Evolutionary conservation across 192 early-diverging fungal species (phyloP), one percentile per base, ranked within the genome.

Genomic region (Chytriomyces sp.): DNA sequence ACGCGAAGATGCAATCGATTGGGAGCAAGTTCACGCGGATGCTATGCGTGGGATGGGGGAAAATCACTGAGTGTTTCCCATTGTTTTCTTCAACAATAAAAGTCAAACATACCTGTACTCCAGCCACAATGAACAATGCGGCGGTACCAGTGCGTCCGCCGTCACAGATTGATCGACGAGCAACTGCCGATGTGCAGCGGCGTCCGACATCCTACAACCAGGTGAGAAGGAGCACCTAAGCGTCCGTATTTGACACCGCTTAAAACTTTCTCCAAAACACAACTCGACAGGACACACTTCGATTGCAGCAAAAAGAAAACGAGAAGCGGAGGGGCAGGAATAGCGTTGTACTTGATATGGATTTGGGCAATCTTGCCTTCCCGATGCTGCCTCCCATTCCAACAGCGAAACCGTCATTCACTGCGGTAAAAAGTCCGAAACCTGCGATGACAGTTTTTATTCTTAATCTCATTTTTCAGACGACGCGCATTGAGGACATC

Each of bases 1-100:
- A 6, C 57, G 72, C 18, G 72, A 73, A 5, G 72, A 73, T 23
- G 72, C 57, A 43, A 73, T 73, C 18, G 72, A 73, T 23, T 73
- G 72, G 72, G 69, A 71, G 8, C 69, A 73, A 63, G 72, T 73
- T 8, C 72, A 45, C 20, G 59, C 53, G 26, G n/a, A 24, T 62
- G 26, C 61, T 20, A 73, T 73, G 72, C 57, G n/a, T 73, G 7
- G 8, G 26, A 73, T 73, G 53, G 23, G 57, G 16, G 57, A 60
- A 60, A 60, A 60, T 35, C 35, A 35, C 35, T 35, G 35, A 35
- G 35, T 35, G 35, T 35, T 35, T 35, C 35, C 35, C 35, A 35
- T 35, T 35, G 35, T 35, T 35, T 35, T 35, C 35, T 35, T 35
- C 35, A 35, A 35, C 35, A 35, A 35, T 35, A 35, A 35, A 35